Conservation (phyloP, 2,329 filamentous ascomycete species). For the Trichoderma brevicompactum region DNA sequence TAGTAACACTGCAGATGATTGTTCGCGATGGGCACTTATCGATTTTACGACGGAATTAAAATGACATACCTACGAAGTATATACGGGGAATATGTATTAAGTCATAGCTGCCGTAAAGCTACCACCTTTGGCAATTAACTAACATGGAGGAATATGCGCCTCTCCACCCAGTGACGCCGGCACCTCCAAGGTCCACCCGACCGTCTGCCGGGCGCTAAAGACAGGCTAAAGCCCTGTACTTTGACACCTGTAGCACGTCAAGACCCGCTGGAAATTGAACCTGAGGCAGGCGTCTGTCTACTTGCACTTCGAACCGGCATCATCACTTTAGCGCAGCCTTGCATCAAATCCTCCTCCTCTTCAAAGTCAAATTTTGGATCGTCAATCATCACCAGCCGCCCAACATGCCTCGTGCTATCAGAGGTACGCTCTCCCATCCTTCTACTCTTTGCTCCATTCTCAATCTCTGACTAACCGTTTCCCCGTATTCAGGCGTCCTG, state of each 20-base stretch:
- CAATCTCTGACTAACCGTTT: conserved; percentile 9
- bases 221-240: conserved; percentile 3
- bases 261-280: conserved; percentile 7
- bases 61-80: too few relatives aligned
- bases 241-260: background rate
- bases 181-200: conserved; percentile 7
- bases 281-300: background rate
- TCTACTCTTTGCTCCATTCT: background rate
- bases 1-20: background rate
- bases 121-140: too few relatives aligned
- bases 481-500: conserved; percentile 61
- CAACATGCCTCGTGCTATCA: conserved; percentile 61
- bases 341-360: background rate
- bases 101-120: too few relatives aligned
- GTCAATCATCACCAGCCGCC: background rate
- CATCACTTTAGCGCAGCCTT: conserved; percentile 5
- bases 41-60: background rate
- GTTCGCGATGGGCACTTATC: too few relatives aligned
- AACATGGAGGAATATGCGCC: too few relatives aligned
- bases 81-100: too few relatives aligned
- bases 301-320: background rate
- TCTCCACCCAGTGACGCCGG: background rate
- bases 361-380: background rate
- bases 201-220: conserved; percentile 15
- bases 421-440: conserved; percentile 45